These are phyloP conservation scores for Lumnitzera racemosa DNA, from an alignment of 345 rosid species.

Conservation along the genomic window DNA sequence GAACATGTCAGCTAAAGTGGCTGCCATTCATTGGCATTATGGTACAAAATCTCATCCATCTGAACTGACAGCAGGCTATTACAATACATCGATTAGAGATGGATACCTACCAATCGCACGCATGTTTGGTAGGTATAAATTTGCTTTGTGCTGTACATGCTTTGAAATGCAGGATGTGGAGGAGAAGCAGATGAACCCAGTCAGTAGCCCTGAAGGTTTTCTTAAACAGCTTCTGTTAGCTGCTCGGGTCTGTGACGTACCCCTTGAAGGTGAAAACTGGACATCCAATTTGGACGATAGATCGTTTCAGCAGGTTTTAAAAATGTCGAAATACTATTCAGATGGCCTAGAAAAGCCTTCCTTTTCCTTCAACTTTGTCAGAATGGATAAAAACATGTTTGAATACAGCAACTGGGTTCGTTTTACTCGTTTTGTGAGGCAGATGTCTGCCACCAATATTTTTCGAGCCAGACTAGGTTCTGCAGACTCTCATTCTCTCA, in stretches of 20 bases:
- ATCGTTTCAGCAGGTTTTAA: constrained; percentile 34
- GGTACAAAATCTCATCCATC: constrained; percentile 34
- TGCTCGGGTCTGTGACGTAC: constrained; percentile 26
- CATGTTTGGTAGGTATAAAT: constrained; percentile 32
- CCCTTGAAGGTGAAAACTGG: constrained; percentile 39
- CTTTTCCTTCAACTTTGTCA: constrained; percentile 34
- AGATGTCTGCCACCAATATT: constrained; percentile 26
- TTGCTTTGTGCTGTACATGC: constrained; percentile 30
- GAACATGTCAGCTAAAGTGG: constrained; percentile 30
- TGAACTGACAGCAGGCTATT: constrained; percentile 45
- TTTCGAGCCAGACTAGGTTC: constrained; percentile 35
- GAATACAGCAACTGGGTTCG: constrained; percentile 31
- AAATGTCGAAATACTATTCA: constrained; percentile 32
- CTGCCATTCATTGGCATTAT: constrained; percentile 45
- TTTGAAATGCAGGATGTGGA: constrained; percentile 39
- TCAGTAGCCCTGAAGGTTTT: constrained; percentile 37
- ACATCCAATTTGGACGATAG: constrained; percentile 21
- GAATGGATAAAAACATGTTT: constrained; percentile 40
- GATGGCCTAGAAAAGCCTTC: constrained; percentile 18
- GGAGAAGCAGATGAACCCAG: constrained; percentile 26
- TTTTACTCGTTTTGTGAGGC: constrained; percentile 31
- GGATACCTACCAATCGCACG: constrained; percentile 42
- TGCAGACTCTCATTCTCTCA: constrained; percentile 11
- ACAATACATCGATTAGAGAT: constrained; percentile 34
- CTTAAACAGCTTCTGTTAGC: constrained; percentile 33